Base-by-base conservation (phyloP, 73 alveolate genomes). In the Stentor roeselii region DNA sequence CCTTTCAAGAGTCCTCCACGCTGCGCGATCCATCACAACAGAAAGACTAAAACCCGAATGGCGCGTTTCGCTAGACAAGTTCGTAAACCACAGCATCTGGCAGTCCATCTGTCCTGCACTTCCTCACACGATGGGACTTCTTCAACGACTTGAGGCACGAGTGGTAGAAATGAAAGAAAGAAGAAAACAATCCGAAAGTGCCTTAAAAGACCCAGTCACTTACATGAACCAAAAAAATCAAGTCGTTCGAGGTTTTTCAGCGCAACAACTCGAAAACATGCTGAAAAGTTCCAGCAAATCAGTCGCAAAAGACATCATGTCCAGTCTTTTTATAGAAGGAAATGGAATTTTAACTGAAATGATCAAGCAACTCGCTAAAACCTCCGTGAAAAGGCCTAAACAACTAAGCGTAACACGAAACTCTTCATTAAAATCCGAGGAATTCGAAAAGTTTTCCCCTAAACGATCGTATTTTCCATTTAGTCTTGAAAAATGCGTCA, bases 141-240 rank as follows among this genome's bases (percentile, higher is more conserved):
- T 84, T 84, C 83, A 88, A 40, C 39, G 94, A 59, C 91, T 91
- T n/a, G 93, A 85, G 37, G 31, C 84, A 14, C 67, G 96, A 42
- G 84, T 88, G 42, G 78, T 77, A 36, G 96, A 88, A 60, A 91
- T 91, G 96, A 84, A 90, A 59, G 92, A 88, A 78, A 32, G 96
- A 32, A 60, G 94, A 76, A 91, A 91, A 78, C 50, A 93, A 58
- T 60, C 88, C 41, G 78, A 88, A 30, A 78, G 61, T 59, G 60
- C 86, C 39, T 75, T 91, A 4, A 84, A 88, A 74, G 87, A 87
- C 76, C 78, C 84, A 75, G 3, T 75, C 42, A 37, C 3, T 21
- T 11, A 3, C 84, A 3, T 3, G 76, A 87, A 75, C 82, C 88
- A 86, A 76, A 61, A 75, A 84, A 76, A 74, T 27, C 6, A 39